phyloP scores from a whole-genome alignment of 2,329 filamentous ascomycete species.

The Aspergillus sp. region DNA sequence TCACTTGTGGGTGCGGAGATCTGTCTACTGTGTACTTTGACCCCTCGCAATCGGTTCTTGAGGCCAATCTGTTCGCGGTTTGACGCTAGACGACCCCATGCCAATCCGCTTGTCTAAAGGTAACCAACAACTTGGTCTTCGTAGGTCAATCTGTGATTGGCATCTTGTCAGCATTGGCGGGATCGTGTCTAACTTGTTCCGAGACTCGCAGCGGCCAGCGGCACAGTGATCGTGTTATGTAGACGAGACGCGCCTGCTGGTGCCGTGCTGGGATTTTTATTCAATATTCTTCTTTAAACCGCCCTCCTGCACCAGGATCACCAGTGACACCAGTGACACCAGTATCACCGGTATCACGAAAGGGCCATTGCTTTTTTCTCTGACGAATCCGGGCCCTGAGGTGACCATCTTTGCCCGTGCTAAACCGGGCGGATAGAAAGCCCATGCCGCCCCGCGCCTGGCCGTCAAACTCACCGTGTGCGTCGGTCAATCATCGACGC shows the following conservation, averaged over 20 bases:
- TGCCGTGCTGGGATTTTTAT: not conserved
- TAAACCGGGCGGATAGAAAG: conserved; percentile 15
- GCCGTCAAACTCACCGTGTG: conserved; percentile 8
- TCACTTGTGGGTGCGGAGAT: conserved; percentile 1
- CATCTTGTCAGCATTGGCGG: conserved; percentile 2
- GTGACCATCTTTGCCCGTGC: conserved; percentile 8
- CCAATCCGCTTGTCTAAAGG: not conserved
- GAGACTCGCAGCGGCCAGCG: conserved; percentile 2
- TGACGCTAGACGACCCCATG: not conserved
- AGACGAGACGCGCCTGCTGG: not conserved
- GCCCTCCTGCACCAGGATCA: conserved; percentile 14
- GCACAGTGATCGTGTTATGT: not conserved
- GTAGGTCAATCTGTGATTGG: conserved; percentile 7
- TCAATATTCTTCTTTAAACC: not conserved
- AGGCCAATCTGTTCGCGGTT: not conserved
- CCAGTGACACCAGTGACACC: conserved; percentile 12
- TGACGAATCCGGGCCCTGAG: conserved; percentile 16
- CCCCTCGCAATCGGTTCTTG: no score
- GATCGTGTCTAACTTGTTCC: not conserved
- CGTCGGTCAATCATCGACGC: conserved; percentile 18
- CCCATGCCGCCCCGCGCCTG: conserved; percentile 16
- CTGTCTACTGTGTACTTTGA: not conserved
- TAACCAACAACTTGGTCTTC: conserved; percentile 1
- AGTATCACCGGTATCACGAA: conserved; percentile 12
- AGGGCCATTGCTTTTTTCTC: conserved; percentile 12